phyloP scores from a whole-genome alignment of 2,329 filamentous ascomycete species.

The Dactylellina haptotyla region DNA sequence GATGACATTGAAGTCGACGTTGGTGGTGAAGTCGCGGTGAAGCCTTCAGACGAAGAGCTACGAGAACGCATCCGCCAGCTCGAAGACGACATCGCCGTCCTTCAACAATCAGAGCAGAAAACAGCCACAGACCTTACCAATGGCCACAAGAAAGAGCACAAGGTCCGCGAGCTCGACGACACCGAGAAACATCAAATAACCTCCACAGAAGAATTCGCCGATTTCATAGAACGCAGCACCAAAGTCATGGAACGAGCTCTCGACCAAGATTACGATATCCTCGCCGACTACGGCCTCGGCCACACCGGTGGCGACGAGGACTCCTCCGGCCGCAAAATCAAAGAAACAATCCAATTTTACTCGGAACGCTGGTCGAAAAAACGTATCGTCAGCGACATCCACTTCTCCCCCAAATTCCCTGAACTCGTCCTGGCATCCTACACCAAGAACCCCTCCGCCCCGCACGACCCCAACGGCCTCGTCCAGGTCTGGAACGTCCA shows the following conservation, averaged over 20 bases:
- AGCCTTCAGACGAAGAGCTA: constrained; percentile 77
- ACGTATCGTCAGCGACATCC: constrained; percentile 93
- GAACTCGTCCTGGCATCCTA: constrained; percentile 94
- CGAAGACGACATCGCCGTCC: constrained; percentile 84
- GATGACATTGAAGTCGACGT: constrained; percentile 73
- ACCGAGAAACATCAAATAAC: constrained; percentile 93
- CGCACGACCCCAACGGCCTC: constrained; percentile 90
- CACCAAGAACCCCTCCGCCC: constrained; percentile 95
- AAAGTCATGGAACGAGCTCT: constrained; percentile 96
- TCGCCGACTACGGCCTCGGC: constrained; percentile 90
- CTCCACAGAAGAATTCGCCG: constrained; percentile 89
- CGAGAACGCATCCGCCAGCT: constrained; percentile 86
- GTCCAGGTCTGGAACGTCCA: constrained; percentile 98
- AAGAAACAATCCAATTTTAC: constrained; percentile 91
- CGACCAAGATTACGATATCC: constrained; percentile 83
- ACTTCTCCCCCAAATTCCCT: constrained; percentile 94
- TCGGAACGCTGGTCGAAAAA: constrained; percentile 97
- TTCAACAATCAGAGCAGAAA: constrained; percentile 42
- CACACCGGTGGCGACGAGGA: constrained; percentile 82
- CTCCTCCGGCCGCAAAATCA: constrained; percentile 75
- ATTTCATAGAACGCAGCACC: constrained; percentile 93
- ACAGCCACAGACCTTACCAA: constrained; percentile 1
- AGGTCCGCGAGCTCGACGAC: constrained; percentile 73
- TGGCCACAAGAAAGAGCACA: constrained; percentile 67
- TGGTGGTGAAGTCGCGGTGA: constrained; percentile 57